A percentile compares a stretch with the other conserved stretches of the same genome.
Evolutionary conservation across 768 basidiomycete genomes (phyloP).

Genomic region (Russula vinacea): DNA sequence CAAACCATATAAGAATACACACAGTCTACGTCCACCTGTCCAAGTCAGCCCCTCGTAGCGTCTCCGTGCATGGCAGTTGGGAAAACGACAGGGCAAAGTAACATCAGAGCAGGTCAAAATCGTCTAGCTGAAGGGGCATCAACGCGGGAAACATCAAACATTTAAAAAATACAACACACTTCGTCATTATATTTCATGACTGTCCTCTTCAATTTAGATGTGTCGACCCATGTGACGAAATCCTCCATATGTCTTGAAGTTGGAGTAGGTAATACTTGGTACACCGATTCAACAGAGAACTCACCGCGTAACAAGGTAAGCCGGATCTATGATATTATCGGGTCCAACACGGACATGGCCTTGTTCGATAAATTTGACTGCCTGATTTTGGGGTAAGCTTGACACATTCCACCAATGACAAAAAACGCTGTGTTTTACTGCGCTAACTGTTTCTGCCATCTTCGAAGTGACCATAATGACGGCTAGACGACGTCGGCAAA

Average conservation of each 20-base stretch:
- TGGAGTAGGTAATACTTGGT: conserved; percentile 5
- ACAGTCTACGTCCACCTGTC: background rate
- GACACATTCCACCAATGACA: conserved; percentile 6
- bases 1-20: background rate
- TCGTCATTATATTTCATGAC: conserved; percentile 97
- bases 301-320: conserved; percentile 87
- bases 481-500: conserved; percentile 87
- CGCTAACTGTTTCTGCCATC: conserved; percentile 94
- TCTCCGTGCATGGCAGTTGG: background rate
- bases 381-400: conserved; percentile 47
- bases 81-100: background rate
- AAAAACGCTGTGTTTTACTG: conserved; percentile 45
- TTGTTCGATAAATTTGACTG: conserved; percentile 96
- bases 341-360: conserved; percentile 97
- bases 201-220: conserved; percentile 92
- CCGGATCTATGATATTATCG: conserved; percentile 93
- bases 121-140: conserved; percentile 67
- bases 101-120: conserved; percentile 79
- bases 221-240: conserved; percentile 99
- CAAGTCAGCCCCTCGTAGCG: background rate
- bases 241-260: conserved; percentile 88
- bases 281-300: conserved; percentile 27
- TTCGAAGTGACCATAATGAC: conserved; percentile 90
- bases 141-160: conserved; percentile 18
- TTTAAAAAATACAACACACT: conserved; percentile 43